A percentile compares a stretch with the other conserved stretches of the same genome.
Conservation (phyloP, 768 basidiomycete species). For the Boletellus ananas region DNA sequence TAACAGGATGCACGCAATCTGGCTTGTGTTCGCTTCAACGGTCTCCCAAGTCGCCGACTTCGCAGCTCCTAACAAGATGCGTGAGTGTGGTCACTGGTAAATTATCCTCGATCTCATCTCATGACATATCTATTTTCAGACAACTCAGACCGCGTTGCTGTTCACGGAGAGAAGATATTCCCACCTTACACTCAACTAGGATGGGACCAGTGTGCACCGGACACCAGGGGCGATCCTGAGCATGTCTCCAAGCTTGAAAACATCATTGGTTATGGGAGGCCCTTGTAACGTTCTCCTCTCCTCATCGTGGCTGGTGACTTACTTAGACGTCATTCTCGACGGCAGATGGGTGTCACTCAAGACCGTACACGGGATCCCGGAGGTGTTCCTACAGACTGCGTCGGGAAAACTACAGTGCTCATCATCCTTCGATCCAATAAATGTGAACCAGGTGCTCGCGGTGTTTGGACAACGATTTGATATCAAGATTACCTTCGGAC, state of each 20-base stretch:
- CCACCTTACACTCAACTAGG: constrained; percentile 7
- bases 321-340: background rate
- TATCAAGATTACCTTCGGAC: background rate
- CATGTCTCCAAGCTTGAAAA: background rate
- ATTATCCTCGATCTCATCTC: too few species aligned
- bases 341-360: constrained; percentile 9
- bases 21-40: constrained; percentile 18
- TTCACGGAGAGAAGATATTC: background rate
- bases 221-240: too few species aligned
- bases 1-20: background rate
- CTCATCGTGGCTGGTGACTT: too few species aligned
- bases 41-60: constrained; percentile 9
- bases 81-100: constrained; percentile 1
- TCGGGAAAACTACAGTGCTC: too few species aligned
- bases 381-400: too few species aligned
- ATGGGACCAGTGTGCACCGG: constrained; percentile 16
- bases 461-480: background rate
- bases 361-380: background rate
- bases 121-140: background rate
- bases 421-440: background rate
- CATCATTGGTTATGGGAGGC: background rate
- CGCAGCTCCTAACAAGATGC: background rate
- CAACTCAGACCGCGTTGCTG: background rate
- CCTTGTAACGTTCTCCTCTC: background rate
- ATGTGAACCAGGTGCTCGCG: background rate